Evolutionary conservation across 1,139 yeast genomes (phyloP).

Genomic region (Geotrichum europaeum): DNA sequence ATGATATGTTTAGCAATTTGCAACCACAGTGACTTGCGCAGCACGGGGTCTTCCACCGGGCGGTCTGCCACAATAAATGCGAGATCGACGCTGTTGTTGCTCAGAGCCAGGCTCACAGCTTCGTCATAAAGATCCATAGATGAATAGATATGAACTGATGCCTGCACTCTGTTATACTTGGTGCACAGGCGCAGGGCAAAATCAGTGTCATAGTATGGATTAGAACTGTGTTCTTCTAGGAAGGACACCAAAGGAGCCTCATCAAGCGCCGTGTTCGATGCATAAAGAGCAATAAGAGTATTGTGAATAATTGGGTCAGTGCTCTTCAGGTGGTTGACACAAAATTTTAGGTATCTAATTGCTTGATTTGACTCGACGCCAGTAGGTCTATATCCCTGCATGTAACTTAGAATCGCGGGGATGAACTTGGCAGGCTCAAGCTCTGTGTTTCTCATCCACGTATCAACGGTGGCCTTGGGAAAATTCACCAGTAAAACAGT

Average conservation of each 20-base stretch:
- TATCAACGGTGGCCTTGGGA: constrained; percentile 65
- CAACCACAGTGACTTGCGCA: constrained; percentile 70
- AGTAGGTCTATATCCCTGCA: constrained; percentile 28
- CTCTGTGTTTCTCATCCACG: constrained; percentile 61
- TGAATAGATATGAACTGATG: constrained; percentile 68
- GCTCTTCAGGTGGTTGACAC: constrained; percentile 48
- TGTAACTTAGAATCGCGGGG: constrained; percentile 68
- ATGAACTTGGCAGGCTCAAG: constrained; percentile 57
- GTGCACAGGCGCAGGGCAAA: constrained; percentile 72
- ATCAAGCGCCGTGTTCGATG: constrained; percentile 46
- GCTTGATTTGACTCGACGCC: constrained; percentile 51
- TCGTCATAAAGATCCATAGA: constrained; percentile 66
- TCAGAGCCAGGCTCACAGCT: constrained; percentile 70
- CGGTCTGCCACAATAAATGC: constrained; percentile 55
- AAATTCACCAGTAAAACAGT: constrained; percentile 60
- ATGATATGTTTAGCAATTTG: constrained; percentile 60
- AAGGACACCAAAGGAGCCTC: constrained; percentile 45
- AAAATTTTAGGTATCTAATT: constrained; percentile 54
- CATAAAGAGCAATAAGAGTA: constrained; percentile 63
- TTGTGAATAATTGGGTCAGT: constrained; percentile 57
- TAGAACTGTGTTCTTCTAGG: constrained; percentile 36
- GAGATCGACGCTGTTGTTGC: constrained; percentile 53
- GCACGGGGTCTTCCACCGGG: constrained; percentile 41
- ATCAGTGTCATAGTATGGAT: constrained; percentile 54
- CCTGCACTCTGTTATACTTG: constrained; percentile 49